Evolutionary conservation across 1,284 basidiomycete species (phyloP).

Genomic region (Caloboletus inedulis): DNA sequence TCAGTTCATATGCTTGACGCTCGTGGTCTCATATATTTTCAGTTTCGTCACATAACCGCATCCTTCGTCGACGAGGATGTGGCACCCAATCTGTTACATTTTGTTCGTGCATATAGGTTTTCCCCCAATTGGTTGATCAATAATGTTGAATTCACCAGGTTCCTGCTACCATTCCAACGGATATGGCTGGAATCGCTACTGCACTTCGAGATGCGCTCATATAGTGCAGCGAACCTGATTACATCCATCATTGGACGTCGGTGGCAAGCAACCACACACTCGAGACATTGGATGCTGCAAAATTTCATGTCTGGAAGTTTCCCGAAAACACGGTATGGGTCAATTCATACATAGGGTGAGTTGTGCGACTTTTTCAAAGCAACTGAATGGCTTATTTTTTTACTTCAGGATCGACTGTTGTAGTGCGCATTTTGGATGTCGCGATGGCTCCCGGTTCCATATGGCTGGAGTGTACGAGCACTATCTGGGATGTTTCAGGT

Average conservation of each 20-base stretch:
- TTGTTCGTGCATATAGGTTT: conserved; percentile 2
- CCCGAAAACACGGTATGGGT: not conserved
- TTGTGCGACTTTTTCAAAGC: too few species aligned
- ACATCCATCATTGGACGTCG: conserved; percentile 25
- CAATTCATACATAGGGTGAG: conserved; percentile 19
- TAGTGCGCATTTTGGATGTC: conserved; percentile 28
- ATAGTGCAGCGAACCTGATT: conserved; percentile 14
- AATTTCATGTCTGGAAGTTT: not conserved
- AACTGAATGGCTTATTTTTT: not conserved
- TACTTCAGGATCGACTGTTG: conserved; percentile 15
- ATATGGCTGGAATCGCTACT: conserved; percentile 2
- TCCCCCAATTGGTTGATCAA: not conserved
- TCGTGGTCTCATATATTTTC: not conserved
- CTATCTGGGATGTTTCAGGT: conserved; percentile 19
- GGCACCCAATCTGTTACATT: conserved; percentile 3
- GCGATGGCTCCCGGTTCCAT: conserved; percentile 16
- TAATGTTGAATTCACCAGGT: conserved; percentile 1
- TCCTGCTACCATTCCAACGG: too few species aligned
- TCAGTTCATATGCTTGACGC: not conserved
- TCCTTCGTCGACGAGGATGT: conserved; percentile 14
- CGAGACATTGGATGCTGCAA: conserved; percentile 17
- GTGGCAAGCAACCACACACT: conserved; percentile 26
- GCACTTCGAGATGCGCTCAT: conserved; percentile 21
- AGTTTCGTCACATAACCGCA: conserved; percentile 23
- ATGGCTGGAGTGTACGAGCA: conserved; percentile 11